Percentiles rank a stretch among this genome's conserved stretches.
Evolutionary conservation across 2,329 filamentous ascomycete genomes (phyloP).

Genomic region (Fusarium anguioides): DNA sequence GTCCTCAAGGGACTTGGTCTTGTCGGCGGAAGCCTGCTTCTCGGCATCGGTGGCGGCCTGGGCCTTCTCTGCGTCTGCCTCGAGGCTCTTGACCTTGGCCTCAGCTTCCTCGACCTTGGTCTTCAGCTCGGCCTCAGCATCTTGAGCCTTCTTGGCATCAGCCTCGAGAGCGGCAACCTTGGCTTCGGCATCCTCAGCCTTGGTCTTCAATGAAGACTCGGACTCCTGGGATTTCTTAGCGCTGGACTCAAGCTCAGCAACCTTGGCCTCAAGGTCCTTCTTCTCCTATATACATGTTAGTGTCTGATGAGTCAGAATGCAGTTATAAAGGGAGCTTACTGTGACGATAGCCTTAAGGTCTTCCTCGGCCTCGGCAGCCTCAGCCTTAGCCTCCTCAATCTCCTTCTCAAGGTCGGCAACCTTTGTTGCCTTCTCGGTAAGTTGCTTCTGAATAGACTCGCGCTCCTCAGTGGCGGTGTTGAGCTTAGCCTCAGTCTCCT

Average conservation of each 20-base stretch:
- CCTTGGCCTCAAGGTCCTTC: conserved; percentile 36
- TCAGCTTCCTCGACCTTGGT: conserved; percentile 26
- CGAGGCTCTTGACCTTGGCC: conserved; percentile 18
- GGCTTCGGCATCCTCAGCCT: conserved; percentile 32
- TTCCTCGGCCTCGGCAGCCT: conserved; percentile 52
- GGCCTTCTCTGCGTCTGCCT: conserved; percentile 33
- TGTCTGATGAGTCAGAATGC: neutral
- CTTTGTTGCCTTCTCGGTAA: conserved; percentile 47
- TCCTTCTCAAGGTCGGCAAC: conserved; percentile 48
- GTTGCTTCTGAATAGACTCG: conserved; percentile 46
- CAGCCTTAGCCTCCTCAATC: conserved; percentile 51
- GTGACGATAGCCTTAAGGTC: conserved; percentile 49
- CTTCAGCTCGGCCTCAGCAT: conserved; percentile 23
- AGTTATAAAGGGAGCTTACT: conserved; percentile 40
- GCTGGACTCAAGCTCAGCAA: conserved; percentile 26
- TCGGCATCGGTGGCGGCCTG: conserved; percentile 31
- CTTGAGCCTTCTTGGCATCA: conserved; percentile 15
- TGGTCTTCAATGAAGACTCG: conserved; percentile 35
- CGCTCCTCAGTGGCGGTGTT: conserved; percentile 45
- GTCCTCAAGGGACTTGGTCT: conserved; percentile 32
- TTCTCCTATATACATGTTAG: conserved; percentile 42
- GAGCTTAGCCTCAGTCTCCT: conserved; percentile 42
- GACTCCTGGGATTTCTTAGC: conserved; percentile 33
- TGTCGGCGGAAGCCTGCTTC: conserved; percentile 32
- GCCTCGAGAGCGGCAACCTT: conserved; percentile 11